Evolutionary conservation across 345 rosid genomes (phyloP), one percentile per base, ranked within the genome.

Genomic region (Euclidium syriacum): DNA sequence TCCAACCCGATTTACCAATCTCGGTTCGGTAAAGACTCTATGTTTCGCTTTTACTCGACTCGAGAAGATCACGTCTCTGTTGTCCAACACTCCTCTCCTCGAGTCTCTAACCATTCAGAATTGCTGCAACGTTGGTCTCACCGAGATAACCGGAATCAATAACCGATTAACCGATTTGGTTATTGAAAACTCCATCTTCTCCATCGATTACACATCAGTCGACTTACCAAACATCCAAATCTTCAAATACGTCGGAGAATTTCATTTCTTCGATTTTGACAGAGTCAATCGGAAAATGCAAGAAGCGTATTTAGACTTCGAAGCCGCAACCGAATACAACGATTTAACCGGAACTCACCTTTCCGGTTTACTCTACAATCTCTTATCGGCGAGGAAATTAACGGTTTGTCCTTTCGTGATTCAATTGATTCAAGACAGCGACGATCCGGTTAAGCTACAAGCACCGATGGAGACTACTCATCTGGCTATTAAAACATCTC

Each of bases 111-210:
- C 18, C 10, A 18, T 82, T 0, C 68, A 65, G 7, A 54, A 62
- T 3, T 87, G 88, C 42, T 77, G 82, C 78, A 55, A 65, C 2
- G 30, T 78, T 1, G 76, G 44, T 39, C 2, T 61, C 0, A 26
- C 71, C 7, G 58, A 46, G 7, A 35, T 72, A 3, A 5, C 38
- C 0, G 6, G 29, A 3, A 10, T 16, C 52, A 4, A 30, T 58
- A 39, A 58, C 65, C 50, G 56, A 46, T 62, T 82, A 5, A 64
- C 30, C 18, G 60, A 18, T 0, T 17, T 80, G 58, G 58, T 72
- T 0, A 10, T 83, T 3, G 70, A 80, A 7, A 53, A 79, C 0
- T 80, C 86, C 6, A 11, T 23, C 1, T 74, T 78, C 5, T 0
- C 1, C 1, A 5, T 1, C 0, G 20, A 12, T 17, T 2, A 0